Base-by-base conservation (phyloP, 2,329 filamentous ascomycete species). In the Cladophialophora exuberans region DNA sequence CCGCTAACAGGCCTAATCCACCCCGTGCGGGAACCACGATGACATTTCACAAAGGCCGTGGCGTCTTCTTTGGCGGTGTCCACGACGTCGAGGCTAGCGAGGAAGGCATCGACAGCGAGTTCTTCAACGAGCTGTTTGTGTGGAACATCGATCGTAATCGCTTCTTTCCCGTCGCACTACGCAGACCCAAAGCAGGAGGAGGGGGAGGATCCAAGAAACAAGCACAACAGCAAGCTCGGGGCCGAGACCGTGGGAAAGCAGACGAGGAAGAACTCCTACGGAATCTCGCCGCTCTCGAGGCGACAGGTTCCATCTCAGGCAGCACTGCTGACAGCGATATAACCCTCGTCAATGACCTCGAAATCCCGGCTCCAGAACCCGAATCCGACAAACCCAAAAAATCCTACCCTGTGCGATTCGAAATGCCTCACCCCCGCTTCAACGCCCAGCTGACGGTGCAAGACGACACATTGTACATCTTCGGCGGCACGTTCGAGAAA, bases 81-180 rank as follows among this genome's bases (percentile, higher is more conserved):
- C 90, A 97, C 66, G 92, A 96, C 64, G 88, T 95, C 0, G 90
- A 96, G 70, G 83, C 92, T 69, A 93, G 84, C 61, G 92, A 96
- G 69, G 94, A 99, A 70, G 91, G 89, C 3, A 96, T 99, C 63
- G 93, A 99, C 51, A 96, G 90, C 68, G 92, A 97, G 70, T 99
- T 99, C 73, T 99, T 97, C 76, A 93, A 97, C 65, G 83, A 86
- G 52, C 74, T 97, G 20, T 95, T 89, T 66, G 89, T 92, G 4
- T 97, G 92, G 90, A 97, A 96, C 67, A 85, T 96, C 60, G 94
- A 97, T 66, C 84, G 93, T 56, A 99, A 99, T 69, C 82, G 94
- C 6, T 97, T 96, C 76, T 97, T 97, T 77, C 89, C 88, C 2
- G 78, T 97, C 39, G 77, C 78, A 7, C 76, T 97, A 41, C 82